Conservation (phyloP, 345 rosid genomes). For the Stellera chamaejasme region DNA sequence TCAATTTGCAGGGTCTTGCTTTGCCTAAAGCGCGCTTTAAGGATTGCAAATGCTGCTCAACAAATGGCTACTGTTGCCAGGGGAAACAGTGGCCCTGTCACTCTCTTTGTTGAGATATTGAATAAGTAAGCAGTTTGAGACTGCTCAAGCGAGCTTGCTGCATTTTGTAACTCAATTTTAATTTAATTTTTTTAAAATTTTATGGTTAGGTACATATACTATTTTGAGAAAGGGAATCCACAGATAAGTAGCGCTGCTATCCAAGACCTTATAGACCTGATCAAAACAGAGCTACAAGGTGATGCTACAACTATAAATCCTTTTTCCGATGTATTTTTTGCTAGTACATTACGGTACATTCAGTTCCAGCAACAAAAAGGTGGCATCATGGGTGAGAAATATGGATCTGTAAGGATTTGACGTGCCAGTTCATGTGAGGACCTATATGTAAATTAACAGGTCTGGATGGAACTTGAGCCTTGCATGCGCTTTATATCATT, state of each 20-base stretch:
- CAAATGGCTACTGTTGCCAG: slow-evolving; percentile 70
- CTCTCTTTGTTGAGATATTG: slow-evolving; percentile 74
- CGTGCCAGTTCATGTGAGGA: not conserved
- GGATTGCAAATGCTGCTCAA: slow-evolving; percentile 93
- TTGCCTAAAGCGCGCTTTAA: slow-evolving; percentile 74
- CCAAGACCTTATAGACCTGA: slow-evolving; percentile 63
- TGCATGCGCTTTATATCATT: too few species aligned
- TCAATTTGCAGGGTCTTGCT: slow-evolving; percentile 53
- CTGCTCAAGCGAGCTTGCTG: slow-evolving; percentile 4
- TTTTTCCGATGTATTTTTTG: slow-evolving; percentile 54
- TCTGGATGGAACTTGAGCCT: not conserved
- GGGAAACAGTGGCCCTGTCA: slow-evolving; percentile 72
- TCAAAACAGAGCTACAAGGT: slow-evolving; percentile 60
- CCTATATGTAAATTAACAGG: not conserved
- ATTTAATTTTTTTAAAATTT: not conserved
- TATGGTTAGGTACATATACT: slow-evolving; percentile 58
- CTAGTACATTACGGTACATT: slow-evolving; percentile 57
- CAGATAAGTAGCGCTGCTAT: slow-evolving; percentile 52
- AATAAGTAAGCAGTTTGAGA: slow-evolving; percentile 49
- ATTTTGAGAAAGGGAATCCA: slow-evolving; percentile 72
- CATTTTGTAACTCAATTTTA: not conserved
- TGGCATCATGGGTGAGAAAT: slow-evolving; percentile 65
- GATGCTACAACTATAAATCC: slow-evolving; percentile 42
- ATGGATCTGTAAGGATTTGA: slow-evolving; percentile 46
- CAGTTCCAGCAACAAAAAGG: slow-evolving; percentile 79